phyloP scores from a whole-genome alignment of 1,284 basidiomycete species.

The Ustilago cynodontis region DNA sequence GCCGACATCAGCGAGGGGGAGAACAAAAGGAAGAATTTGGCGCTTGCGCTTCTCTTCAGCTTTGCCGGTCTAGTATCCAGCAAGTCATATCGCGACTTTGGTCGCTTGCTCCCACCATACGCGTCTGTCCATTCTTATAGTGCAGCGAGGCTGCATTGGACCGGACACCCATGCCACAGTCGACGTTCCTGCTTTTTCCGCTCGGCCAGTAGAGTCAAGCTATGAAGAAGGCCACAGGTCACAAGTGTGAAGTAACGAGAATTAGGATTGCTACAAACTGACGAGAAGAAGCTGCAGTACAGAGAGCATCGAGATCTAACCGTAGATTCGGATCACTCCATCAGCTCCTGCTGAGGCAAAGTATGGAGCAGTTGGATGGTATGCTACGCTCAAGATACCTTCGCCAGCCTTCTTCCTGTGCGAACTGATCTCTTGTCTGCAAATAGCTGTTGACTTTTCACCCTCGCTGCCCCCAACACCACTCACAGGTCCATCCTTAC shows the following conservation, averaged over 20 bases:
- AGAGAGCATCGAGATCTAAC: constrained; percentile 25
- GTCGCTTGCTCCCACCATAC: background rate
- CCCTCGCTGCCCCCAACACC: constrained; percentile 1
- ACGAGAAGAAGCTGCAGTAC: background rate
- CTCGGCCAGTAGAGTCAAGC: too few relatives aligned
- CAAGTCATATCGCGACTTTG: constrained; percentile 2
- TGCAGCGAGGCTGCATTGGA: background rate
- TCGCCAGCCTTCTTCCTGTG: constrained; percentile 85
- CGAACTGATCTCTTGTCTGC: constrained; percentile 88
- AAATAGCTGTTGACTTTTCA: constrained; percentile 71
- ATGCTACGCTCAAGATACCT: constrained; percentile 88
- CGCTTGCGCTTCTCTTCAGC: background rate
- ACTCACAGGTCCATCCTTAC: constrained; percentile 16
- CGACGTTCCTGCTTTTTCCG: too few relatives aligned
- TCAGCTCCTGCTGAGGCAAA: constrained; percentile 94
- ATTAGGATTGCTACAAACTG: background rate
- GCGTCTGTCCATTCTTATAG: background rate
- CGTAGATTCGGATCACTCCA: constrained; percentile 87
- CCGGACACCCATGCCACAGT: background rate
- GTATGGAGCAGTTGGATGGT: constrained; percentile 85
- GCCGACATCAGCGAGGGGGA: background rate
- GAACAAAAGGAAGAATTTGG: background rate
- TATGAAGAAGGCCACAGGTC: too few relatives aligned
- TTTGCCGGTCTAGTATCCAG: constrained; percentile 23
- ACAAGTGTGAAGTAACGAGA: background rate